Conservation (phyloP, 2,329 filamentous ascomycete genomes). For the Xylaria polymorpha region DNA sequence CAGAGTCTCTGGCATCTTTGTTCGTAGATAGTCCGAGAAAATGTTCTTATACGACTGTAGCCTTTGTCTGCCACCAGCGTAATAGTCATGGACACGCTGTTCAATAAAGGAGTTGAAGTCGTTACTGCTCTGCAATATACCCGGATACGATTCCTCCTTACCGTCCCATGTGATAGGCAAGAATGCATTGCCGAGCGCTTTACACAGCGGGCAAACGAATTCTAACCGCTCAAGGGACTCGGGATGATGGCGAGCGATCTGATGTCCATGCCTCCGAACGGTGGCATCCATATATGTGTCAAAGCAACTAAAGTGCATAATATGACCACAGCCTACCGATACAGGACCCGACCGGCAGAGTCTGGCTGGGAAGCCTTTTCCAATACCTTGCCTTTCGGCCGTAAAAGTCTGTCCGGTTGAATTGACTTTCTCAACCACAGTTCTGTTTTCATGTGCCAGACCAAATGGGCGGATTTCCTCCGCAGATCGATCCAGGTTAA, state of each 20-base stretch:
- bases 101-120: conserved; percentile 77
- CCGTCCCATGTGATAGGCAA: conserved; percentile 95
- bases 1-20: conserved; percentile 54
- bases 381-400: conserved; percentile 82
- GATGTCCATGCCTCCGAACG: conserved; percentile 83
- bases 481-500: conserved; percentile 85
- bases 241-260: conserved; percentile 94
- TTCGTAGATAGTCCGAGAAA: conserved; percentile 55
- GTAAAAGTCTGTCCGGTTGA: conserved; percentile 76
- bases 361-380: conserved; percentile 84
- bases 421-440: conserved; percentile 79
- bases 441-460: conserved; percentile 86
- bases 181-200: conserved; percentile 94
- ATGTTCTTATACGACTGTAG: conserved; percentile 50
- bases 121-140: conserved; percentile 69
- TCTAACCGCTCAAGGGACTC: conserved; percentile 83
- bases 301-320: conserved; percentile 98
- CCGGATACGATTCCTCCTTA: conserved; percentile 84
- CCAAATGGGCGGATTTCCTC: conserved; percentile 89
- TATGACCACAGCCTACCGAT: conserved; percentile 92
- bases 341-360: conserved; percentile 79
- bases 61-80: conserved; percentile 42
- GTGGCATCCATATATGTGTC: conserved; percentile 90
- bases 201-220: conserved; percentile 96
- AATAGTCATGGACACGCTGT: conserved; percentile 60